Base-by-base conservation (phyloP, 2,329 filamentous ascomycete genomes). In the Rutstroemia sp. region DNA sequence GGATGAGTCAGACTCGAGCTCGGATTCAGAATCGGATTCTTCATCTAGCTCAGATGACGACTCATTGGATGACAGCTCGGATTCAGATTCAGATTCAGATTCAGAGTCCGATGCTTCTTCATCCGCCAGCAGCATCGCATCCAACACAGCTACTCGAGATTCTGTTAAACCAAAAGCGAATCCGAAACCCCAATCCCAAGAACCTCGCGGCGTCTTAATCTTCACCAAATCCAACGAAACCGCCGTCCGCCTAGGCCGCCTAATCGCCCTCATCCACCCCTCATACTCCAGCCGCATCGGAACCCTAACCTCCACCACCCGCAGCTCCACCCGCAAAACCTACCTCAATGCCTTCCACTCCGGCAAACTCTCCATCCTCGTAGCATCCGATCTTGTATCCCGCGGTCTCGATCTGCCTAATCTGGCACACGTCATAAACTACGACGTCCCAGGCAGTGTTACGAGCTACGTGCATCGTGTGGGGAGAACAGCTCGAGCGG, bases 151-250 rank as follows among this genome's bases (percentile, higher is more conserved):
- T n/a, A 7, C 27, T n/a, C 40, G 16, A 52, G n/a, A 17, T 4
- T 6, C 8, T 9, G 34, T 10, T 25, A 38, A 16, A 3, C 19
- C 23, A 36, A 46, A 46, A 14, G 17, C 38, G 14, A 48, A 45
- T 39, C 62, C 39, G 58, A 45, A 57, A 48, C 30, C 47, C 36
- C 48, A 60, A 48, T 48, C 53, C 12, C 72, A 5, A n/a, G 38
- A 55, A 10, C 58, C 63, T 34, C 61, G 60, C 1, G 67, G 68
- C 23, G 82, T 87, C 10, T 78, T 97, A 38, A 84, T 97, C 62
- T 97, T 97, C 70, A 92, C 91, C 48, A 90, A 90, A 65, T 95
- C 89, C 57, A 96, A 92, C 68, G 91, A 96, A 70, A 83, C 86
- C 17, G 89, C 92, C 1, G 79, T 88, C n/a, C 87, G 94, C 57